Conservation (phyloP, 1,284 basidiomycete species). For the Apiotrichum montevideense region DNA sequence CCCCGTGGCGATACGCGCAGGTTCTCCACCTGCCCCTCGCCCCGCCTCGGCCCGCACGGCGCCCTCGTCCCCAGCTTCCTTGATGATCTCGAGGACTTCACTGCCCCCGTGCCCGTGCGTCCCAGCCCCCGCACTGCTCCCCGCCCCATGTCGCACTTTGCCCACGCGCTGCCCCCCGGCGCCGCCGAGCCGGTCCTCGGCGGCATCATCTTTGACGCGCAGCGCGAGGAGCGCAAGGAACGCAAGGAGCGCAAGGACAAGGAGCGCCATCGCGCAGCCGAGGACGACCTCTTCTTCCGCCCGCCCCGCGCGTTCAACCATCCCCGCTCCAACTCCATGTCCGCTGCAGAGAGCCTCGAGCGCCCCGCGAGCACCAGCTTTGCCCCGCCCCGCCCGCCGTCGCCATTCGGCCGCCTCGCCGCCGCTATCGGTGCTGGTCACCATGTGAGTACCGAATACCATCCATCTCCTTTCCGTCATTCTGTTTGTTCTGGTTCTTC, state of each 20-base stretch:
- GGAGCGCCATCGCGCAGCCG: not conserved
- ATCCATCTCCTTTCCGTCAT: too few species aligned
- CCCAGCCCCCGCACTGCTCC: not conserved
- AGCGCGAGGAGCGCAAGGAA: not conserved
- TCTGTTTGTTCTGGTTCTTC: too few species aligned
- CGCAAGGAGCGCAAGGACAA: not conserved
- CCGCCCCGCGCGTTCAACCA: not conserved
- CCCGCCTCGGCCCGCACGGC: not conserved
- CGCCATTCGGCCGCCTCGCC: not conserved
- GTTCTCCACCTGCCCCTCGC: not conserved
- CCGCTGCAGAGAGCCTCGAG: not conserved
- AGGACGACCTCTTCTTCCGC: not conserved
- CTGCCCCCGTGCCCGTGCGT: not conserved
- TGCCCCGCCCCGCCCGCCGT: not conserved
- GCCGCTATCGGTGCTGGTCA: not conserved
- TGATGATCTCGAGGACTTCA: not conserved
- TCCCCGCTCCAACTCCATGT: not conserved
- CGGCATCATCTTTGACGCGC: not conserved
- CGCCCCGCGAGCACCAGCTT: not conserved
- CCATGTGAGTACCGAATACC: not conserved
- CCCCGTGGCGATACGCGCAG: not conserved
- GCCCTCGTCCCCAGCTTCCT: not conserved
- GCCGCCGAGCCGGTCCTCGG: conserved; percentile 10
- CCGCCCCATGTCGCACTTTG: conserved; percentile 3
- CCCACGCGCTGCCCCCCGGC: conserved; percentile 10